Percentiles rank a stretch among this genome's conserved stretches.
Conservation (phyloP, 2,329 filamentous ascomycete genomes). For the Penicillium aurantiogriseum region DNA sequence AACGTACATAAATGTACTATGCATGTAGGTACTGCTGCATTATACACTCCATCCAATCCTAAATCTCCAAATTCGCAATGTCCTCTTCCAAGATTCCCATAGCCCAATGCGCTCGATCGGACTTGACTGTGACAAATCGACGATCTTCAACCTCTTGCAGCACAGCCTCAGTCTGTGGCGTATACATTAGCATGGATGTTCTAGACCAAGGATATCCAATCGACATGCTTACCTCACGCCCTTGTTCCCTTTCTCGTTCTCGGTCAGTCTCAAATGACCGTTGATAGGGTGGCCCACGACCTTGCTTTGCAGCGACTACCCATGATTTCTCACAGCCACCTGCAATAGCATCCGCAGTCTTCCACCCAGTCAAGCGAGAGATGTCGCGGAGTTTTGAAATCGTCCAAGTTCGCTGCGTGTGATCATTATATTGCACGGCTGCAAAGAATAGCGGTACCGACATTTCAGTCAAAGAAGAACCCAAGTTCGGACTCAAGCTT, state of each 20-base stretch:
- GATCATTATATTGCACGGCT: slow-evolving; percentile 72
- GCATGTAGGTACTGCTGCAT: background rate
- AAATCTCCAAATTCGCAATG: slow-evolving; percentile 61
- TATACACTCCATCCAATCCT: slow-evolving; percentile 23
- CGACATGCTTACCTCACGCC: slow-evolving; percentile 15
- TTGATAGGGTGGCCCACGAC: slow-evolving; percentile 72
- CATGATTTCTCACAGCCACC: slow-evolving; percentile 81
- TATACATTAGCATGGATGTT: slow-evolving; percentile 23
- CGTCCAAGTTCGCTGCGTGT: slow-evolving; percentile 73
- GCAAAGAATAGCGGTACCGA: slow-evolving; percentile 84
- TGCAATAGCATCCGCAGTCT: slow-evolving; percentile 77
- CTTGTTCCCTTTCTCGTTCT: slow-evolving; percentile 4
- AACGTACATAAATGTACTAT: slow-evolving; percentile 7
- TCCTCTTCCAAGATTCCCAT: slow-evolving; percentile 80
- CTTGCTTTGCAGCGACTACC: slow-evolving; percentile 70
- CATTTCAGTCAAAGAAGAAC: slow-evolving; percentile 77
- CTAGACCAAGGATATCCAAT: background rate
- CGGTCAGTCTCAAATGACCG: slow-evolving; percentile 26
- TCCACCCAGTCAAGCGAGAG: slow-evolving; percentile 80
- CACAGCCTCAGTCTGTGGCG: slow-evolving; percentile 16
- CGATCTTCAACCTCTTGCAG: slow-evolving; percentile 43
- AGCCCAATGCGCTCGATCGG: slow-evolving; percentile 69
- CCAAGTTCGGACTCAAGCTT: slow-evolving; percentile 72
- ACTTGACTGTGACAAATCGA: slow-evolving; percentile 60
- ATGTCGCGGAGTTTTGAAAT: slow-evolving; percentile 73